Percentiles rank a stretch among this genome's conserved stretches.
Evolutionary conservation across 495 filamentous ascomycete genomes (phyloP).

Genomic region (Aspergillus ellipticus): DNA sequence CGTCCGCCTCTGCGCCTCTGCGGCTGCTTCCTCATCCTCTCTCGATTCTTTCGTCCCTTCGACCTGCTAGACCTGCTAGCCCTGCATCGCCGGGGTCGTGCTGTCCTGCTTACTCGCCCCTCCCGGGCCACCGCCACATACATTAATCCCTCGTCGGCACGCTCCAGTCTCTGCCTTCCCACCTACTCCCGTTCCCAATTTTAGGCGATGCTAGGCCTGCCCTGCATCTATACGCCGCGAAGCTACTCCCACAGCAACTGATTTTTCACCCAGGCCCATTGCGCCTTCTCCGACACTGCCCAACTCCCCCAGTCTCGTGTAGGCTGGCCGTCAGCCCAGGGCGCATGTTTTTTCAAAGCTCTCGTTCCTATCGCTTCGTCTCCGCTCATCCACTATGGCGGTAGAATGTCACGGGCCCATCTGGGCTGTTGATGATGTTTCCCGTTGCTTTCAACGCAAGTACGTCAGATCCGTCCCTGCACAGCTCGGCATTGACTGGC

Average conservation of each 20-base stretch:
- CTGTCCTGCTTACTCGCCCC: background rate
- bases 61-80: too few species aligned
- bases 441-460: conserved; percentile 84
- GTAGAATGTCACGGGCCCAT: conserved; percentile 73
- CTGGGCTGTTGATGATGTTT: conserved; percentile 88
- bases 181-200: conserved; percentile 1
- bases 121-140: too few species aligned
- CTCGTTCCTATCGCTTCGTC: background rate
- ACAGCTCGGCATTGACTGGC: background rate
- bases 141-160: too few species aligned
- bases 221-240: conserved; percentile 11
- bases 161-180: background rate
- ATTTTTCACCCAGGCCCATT: background rate
- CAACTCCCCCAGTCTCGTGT: background rate
- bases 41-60: background rate
- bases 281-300: background rate
- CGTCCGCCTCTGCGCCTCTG: conserved; percentile 3
- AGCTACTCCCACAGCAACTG: background rate
- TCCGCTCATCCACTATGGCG: conserved; percentile 45
- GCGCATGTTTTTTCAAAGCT: conserved; percentile 6
- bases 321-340: background rate
- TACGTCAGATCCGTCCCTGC: conserved; percentile 47
- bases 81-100: background rate
- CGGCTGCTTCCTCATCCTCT: background rate
- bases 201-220: conserved; percentile 29